Conservation (phyloP, 768 basidiomycete genomes). For the Lentinus brumalis region DNA sequence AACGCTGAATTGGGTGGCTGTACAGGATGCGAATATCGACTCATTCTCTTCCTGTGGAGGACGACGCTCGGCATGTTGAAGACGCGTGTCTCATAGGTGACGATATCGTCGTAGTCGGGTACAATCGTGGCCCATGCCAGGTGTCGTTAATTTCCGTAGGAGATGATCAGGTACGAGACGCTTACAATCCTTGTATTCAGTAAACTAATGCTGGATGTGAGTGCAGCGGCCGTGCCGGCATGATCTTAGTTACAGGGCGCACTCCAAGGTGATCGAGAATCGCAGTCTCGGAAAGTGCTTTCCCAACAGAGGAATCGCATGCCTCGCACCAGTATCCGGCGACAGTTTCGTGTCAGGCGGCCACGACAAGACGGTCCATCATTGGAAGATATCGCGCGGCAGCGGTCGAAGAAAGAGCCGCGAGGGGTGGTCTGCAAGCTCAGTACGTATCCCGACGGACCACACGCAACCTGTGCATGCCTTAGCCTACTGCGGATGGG, state of each 20-base stretch:
- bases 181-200: neutral
- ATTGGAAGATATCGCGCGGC: slow-evolving; percentile 38
- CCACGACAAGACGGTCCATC: slow-evolving; percentile 44
- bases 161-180: slow-evolving; percentile 26
- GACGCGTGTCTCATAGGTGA: slow-evolving; percentile 47
- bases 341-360: slow-evolving; percentile 51
- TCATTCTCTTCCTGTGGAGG: slow-evolving; percentile 22
- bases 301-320: slow-evolving; percentile 39
- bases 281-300: slow-evolving; percentile 16
- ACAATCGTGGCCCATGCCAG: slow-evolving; percentile 42
- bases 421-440: slow-evolving; percentile 25
- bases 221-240: slow-evolving; percentile 19
- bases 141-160: slow-evolving; percentile 41
- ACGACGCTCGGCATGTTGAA: slow-evolving; percentile 37
- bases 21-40: slow-evolving; percentile 20
- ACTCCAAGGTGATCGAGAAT: slow-evolving; percentile 32
- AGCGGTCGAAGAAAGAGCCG: neutral
- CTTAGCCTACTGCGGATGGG: slow-evolving; percentile 40
- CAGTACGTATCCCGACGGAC: slow-evolving; percentile 30
- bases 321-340: slow-evolving; percentile 42
- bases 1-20: slow-evolving; percentile 11
- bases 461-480: slow-evolving; percentile 37
- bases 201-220: slow-evolving; percentile 7
- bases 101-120: slow-evolving; percentile 45
- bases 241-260: slow-evolving; percentile 25